A percentile compares a stretch with the other conserved stretches of the same genome.
Evolutionary conservation across 2,329 filamentous ascomycete species (phyloP).

Genomic region (Alternaria viburni): DNA sequence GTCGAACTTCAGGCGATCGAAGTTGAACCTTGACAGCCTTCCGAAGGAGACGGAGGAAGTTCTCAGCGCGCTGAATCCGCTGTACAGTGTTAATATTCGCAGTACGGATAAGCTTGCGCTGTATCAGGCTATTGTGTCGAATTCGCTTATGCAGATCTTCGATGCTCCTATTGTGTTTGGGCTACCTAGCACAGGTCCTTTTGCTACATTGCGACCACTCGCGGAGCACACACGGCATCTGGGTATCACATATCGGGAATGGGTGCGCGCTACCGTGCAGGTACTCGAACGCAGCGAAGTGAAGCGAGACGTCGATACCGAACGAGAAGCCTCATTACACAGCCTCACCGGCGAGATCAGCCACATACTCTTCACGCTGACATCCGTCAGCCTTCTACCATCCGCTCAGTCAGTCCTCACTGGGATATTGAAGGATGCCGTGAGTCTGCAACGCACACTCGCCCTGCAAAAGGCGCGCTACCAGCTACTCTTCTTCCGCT

Average conservation of each 20-base stretch:
- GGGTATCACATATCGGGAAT: conserved; percentile 31
- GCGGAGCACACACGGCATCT: conserved; percentile 23
- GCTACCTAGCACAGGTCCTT: conserved; percentile 27
- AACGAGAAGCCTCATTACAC: conserved; percentile 21
- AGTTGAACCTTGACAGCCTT: conserved; percentile 48
- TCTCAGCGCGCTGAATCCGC: conserved; percentile 24
- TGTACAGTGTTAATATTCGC: conserved; percentile 16
- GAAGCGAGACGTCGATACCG: conserved; percentile 5
- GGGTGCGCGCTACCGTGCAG: conserved; percentile 40
- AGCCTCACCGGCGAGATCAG: conserved; percentile 25
- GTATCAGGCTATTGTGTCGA: conserved; percentile 41
- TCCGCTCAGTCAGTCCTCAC: conserved; percentile 26
- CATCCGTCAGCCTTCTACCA: conserved; percentile 23
- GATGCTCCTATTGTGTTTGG: conserved; percentile 35
- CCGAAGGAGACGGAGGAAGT: conserved; percentile 22
- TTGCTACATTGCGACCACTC: conserved; percentile 24
- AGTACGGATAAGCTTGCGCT: conserved; percentile 36
- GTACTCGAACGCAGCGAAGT: conserved; percentile 26
- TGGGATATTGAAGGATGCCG: conserved; percentile 31
- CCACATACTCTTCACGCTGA: conserved; percentile 32
- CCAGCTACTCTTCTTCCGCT: conserved; percentile 30
- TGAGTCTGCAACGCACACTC: conserved; percentile 35
- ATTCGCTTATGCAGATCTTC: conserved; percentile 36
- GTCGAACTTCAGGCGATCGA: conserved; percentile 69
- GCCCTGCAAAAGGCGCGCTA: conserved; percentile 42